These are phyloP conservation scores for Athelia psychrophila DNA, from an alignment of 1,284 basidiomycete genomes.

Conservation along the genomic window DNA sequence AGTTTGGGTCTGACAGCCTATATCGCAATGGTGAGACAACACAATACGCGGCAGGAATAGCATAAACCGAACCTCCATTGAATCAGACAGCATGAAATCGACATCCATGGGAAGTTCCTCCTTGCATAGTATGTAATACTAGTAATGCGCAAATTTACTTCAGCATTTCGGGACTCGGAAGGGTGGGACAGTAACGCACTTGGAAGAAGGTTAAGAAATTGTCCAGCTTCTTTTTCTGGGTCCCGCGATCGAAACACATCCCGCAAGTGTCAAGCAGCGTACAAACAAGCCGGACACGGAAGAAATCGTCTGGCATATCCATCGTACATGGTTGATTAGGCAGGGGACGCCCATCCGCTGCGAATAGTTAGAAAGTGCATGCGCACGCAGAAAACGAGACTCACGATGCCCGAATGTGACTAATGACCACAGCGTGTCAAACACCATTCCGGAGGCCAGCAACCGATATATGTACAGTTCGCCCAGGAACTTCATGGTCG, in stretches of 20 bases:
- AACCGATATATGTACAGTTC: conserved; percentile 98
- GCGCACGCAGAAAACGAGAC: conserved; percentile 28
- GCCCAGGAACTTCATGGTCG: conserved; percentile 91
- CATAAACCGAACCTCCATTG: conserved; percentile 65
- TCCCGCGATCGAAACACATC: conserved; percentile 95
- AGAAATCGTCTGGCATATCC: conserved; percentile 95
- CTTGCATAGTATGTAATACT: conserved; percentile 92
- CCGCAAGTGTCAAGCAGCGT: conserved; percentile 94
- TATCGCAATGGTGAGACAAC: background rate
- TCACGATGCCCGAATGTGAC: conserved; percentile 95
- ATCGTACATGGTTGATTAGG: conserved; percentile 75
- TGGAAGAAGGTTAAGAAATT: conserved; percentile 93
- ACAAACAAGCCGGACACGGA: conserved; percentile 90
- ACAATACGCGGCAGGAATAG: background rate
- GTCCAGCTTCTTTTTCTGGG: conserved; percentile 89
- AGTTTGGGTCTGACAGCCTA: conserved; percentile 82
- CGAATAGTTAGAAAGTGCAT: conserved; percentile 6
- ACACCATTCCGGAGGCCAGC: conserved; percentile 85
- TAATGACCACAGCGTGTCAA: conserved; percentile 93
- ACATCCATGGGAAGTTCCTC: conserved; percentile 91
- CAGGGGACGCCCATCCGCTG: conserved; percentile 87
- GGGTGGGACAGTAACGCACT: conserved; percentile 39
- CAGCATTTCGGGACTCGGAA: conserved; percentile 4
- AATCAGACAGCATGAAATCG: conserved; percentile 95
- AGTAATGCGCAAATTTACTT: conserved; percentile 6